A percentile compares a stretch with the other conserved stretches of the same genome.
Conservation (phyloP, 2,329 filamentous ascomycete genomes). For the Plectosphaerella cucumerina region DNA sequence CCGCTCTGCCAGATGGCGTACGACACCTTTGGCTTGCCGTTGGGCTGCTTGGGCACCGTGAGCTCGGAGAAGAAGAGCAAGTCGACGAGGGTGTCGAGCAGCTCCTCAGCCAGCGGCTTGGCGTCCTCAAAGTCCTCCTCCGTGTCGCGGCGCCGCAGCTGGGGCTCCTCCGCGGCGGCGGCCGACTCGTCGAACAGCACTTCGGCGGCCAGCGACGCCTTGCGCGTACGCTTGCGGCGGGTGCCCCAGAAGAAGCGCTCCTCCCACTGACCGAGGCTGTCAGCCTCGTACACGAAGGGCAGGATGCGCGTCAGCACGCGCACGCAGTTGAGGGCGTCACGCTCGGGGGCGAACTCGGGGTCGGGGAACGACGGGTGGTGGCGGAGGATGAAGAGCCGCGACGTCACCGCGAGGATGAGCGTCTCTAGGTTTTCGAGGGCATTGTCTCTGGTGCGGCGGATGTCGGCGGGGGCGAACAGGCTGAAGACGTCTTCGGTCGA, state of each 20-base stretch:
- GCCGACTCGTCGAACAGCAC: slow-evolving; percentile 79
- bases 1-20: slow-evolving; percentile 98
- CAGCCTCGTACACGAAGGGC: slow-evolving; percentile 88
- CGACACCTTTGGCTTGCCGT: slow-evolving; percentile 73
- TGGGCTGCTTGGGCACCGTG: slow-evolving; percentile 70
- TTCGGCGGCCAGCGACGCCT: slow-evolving; percentile 63
- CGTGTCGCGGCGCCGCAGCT: background rate
- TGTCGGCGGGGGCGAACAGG: slow-evolving; percentile 84
- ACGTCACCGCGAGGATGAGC: slow-evolving; percentile 77
- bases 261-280: slow-evolving; percentile 80
- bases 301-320: slow-evolving; percentile 84
- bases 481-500: slow-evolving; percentile 95
- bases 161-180: slow-evolving; percentile 34
- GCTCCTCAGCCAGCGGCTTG: slow-evolving; percentile 85
- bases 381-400: slow-evolving; percentile 74
- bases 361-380: slow-evolving; percentile 91
- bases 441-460: slow-evolving; percentile 80
- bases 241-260: slow-evolving; percentile 88
- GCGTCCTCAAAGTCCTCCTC: slow-evolving; percentile 72
- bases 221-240: slow-evolving; percentile 67
- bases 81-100: slow-evolving; percentile 86
- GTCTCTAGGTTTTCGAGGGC: slow-evolving; percentile 88
- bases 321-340: slow-evolving; percentile 92
- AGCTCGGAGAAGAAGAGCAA: slow-evolving; percentile 89
- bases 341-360: slow-evolving; percentile 75